phyloP scores from a whole-genome alignment of 345 rosid species.

The Brassica napus region DNA sequence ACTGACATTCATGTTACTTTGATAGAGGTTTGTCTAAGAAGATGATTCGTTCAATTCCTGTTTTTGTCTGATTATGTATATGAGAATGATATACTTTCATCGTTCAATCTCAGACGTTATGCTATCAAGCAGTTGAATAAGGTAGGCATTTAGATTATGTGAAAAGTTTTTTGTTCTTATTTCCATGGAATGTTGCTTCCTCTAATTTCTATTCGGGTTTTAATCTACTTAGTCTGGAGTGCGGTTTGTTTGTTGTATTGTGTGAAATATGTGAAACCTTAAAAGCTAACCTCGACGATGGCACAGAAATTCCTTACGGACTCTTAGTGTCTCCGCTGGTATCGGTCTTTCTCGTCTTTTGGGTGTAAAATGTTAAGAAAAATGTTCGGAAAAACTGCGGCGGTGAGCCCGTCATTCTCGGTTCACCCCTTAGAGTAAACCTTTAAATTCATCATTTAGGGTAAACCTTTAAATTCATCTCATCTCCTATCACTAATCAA shows the following conservation, averaged over 20 bases:
- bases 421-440: no score
- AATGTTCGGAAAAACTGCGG: no score
- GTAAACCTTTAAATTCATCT: no score
- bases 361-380: slow-evolving; percentile 35
- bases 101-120: slow-evolving; percentile 81
- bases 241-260: slow-evolving; percentile 76
- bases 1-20: slow-evolving; percentile 81
- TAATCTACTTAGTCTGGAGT: slow-evolving; percentile 72
- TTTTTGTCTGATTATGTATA: slow-evolving; percentile 32
- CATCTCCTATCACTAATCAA: no score
- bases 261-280: slow-evolving; percentile 76
- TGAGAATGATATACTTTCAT: slow-evolving; percentile 90
- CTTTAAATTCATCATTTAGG: no score
- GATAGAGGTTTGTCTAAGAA: slow-evolving; percentile 68
- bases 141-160: slow-evolving; percentile 43
- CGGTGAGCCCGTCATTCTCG: no score
- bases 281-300: slow-evolving; percentile 73
- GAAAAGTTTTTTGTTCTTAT: neutral
- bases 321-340: slow-evolving; percentile 86
- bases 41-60: neutral
- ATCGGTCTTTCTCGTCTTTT: slow-evolving; percentile 67
- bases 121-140: slow-evolving; percentile 86
- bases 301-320: slow-evolving; percentile 84
- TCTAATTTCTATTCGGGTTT: neutral
- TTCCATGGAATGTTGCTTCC: neutral